These are phyloP conservation scores for Populus hybrid DNA, from an alignment of 441 rosid genomes.

Conservation along the genomic window DNA sequence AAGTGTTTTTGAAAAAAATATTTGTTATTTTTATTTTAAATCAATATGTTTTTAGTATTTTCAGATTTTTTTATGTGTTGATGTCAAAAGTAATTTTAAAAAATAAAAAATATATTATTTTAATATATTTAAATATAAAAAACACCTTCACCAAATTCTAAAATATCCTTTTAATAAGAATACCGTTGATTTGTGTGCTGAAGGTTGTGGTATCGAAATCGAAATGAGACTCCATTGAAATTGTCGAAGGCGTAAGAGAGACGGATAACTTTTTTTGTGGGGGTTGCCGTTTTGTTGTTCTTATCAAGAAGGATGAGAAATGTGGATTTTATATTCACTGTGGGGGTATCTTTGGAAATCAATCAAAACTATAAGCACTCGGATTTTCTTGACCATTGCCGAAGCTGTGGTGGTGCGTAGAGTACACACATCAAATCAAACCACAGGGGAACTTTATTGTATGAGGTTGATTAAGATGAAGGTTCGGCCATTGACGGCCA, in stretches of 20 bases:
- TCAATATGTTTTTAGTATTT: too few species aligned
- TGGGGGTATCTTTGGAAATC: background rate
- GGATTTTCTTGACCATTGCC: background rate
- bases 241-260: background rate
- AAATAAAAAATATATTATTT: too few species aligned
- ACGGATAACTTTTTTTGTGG: background rate
- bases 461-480: background rate
- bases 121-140: too few species aligned
- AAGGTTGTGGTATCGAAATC: background rate
- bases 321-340: background rate
- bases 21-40: too few species aligned
- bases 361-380: background rate
- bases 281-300: background rate
- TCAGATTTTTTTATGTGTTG: too few species aligned
- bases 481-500: too few species aligned
- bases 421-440: background rate
- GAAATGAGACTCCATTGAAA: background rate
- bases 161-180: too few species aligned
- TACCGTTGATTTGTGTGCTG: background rate
- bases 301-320: background rate
- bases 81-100: too few species aligned
- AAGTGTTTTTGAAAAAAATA: too few species aligned
- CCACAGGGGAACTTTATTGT: background rate
- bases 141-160: too few species aligned
- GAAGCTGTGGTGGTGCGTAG: background rate